A percentile compares a stretch with the other conserved stretches of the same genome.
These are phyloP conservation scores for Parafenestella ontariensis DNA, from an alignment of 2,329 filamentous ascomycete genomes.

Conservation along the genomic window DNA sequence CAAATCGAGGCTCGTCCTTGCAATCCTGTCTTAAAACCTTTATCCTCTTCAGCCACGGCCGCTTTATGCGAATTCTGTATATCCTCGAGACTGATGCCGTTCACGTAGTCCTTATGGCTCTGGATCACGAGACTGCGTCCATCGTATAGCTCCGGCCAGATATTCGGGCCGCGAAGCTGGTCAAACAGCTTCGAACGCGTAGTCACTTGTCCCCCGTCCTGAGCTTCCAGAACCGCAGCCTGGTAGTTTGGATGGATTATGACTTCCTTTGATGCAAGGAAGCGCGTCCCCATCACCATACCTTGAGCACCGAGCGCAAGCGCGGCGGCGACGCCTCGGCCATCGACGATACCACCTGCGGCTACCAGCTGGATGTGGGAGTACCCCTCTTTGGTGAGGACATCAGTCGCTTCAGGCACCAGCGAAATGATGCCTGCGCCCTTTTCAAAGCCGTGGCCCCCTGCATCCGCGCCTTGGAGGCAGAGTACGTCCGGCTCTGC, in stretches of 20 bases:
- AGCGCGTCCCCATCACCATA: slow-evolving; percentile 69
- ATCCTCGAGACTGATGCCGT: slow-evolving; percentile 52
- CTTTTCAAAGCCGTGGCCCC: slow-evolving; percentile 66
- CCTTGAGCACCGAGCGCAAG: slow-evolving; percentile 62
- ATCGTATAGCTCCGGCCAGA: slow-evolving; percentile 66
- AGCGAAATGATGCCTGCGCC: slow-evolving; percentile 65
- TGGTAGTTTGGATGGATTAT: slow-evolving; percentile 54
- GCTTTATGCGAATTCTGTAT: slow-evolving; percentile 54
- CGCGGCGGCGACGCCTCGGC: slow-evolving; percentile 64
- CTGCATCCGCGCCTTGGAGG: slow-evolving; percentile 70
- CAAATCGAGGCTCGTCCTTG: slow-evolving; percentile 62
- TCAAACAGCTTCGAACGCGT: slow-evolving; percentile 61
- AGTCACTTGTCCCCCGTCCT: slow-evolving; percentile 60
- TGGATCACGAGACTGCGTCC: slow-evolving; percentile 63
- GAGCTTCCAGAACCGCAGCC: slow-evolving; percentile 54
- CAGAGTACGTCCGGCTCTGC: slow-evolving; percentile 65
- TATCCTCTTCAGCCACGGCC: slow-evolving; percentile 57
- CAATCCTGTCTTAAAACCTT: slow-evolving; percentile 59
- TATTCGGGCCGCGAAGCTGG: slow-evolving; percentile 61
- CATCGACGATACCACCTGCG: slow-evolving; percentile 67
- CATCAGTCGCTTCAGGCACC: slow-evolving; percentile 63
- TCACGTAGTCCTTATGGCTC: slow-evolving; percentile 53
- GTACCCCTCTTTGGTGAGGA: slow-evolving; percentile 48
- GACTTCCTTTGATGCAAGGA: slow-evolving; percentile 62
- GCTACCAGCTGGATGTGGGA: slow-evolving; percentile 55